Percentiles rank a stretch among this genome's conserved stretches.
Evolutionary conservation across 306 rosid species (phyloP).

Genomic region (Boehmeria nivea): DNA sequence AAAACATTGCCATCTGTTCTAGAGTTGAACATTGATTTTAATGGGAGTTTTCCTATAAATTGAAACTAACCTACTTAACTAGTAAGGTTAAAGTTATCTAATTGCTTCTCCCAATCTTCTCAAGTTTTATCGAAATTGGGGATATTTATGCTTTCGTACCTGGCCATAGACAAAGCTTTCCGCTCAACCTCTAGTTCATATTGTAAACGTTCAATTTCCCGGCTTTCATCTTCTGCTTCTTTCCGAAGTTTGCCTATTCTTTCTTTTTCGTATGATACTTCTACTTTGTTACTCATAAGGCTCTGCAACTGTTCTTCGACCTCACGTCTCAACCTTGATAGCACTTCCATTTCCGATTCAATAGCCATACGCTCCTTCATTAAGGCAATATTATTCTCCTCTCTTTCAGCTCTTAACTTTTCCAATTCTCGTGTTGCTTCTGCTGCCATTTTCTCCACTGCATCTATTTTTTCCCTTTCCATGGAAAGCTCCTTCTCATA

Average conservation of each 20-base stretch:
- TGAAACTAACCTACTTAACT: neutral
- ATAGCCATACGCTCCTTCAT: conserved; percentile 67
- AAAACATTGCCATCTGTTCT: no score
- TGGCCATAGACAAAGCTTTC: conserved; percentile 98
- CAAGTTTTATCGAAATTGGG: neutral
- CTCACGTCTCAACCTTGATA: conserved; percentile 67
- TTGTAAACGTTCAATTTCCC: conserved; percentile 72
- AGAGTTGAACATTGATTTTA: no score
- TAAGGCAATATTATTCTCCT: conserved; percentile 51
- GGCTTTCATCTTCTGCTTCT: conserved; percentile 79
- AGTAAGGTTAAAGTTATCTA: neutral
- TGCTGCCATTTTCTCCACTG: conserved; percentile 86
- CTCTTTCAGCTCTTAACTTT: conserved; percentile 68
- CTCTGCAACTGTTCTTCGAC: conserved; percentile 81
- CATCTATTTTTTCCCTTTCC: conserved; percentile 80
- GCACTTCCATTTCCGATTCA: conserved; percentile 89
- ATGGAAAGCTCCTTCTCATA: conserved; percentile 68
- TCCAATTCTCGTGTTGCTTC: conserved; percentile 77
- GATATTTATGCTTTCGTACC: conserved; percentile 40
- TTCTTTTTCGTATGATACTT: conserved; percentile 76
- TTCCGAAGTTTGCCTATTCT: conserved; percentile 66
- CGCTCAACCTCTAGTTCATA: conserved; percentile 96
- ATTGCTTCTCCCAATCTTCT: neutral
- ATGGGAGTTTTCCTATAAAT: neutral
- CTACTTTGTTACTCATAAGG: conserved; percentile 69